These are phyloP conservation scores for Diaporthe vaccinii DNA, from an alignment of 2,329 filamentous ascomycete genomes.

Conservation along the genomic window DNA sequence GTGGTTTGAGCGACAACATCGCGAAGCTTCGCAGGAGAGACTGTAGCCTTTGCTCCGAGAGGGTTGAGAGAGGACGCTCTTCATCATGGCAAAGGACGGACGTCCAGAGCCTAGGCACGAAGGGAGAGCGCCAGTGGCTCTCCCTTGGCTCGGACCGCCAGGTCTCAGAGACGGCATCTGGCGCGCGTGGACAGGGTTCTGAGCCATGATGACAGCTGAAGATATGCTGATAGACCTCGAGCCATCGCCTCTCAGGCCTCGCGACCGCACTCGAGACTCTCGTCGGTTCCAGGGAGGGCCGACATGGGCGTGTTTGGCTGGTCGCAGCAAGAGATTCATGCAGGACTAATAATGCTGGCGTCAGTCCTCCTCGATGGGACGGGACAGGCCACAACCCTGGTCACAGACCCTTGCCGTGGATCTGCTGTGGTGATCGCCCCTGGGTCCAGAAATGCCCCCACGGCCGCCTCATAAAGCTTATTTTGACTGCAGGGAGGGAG, in stretches of 20 bases:
- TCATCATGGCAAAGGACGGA: not conserved
- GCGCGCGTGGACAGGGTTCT: not conserved
- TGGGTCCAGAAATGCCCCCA: conserved; percentile 1
- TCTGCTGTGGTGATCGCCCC: not conserved
- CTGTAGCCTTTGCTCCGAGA: not conserved
- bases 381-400: conserved; percentile 1
- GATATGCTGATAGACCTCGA: not conserved
- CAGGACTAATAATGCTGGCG: not conserved
- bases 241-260: not conserved
- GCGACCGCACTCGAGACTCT: not conserved
- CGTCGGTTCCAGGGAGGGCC: not conserved
- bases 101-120: not conserved
- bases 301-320: not conserved
- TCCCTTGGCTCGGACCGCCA: conserved; percentile 21
- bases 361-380: not conserved
- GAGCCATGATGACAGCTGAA: not conserved
- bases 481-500: conserved; percentile 10
- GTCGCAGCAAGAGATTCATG: not conserved
- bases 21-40: conserved; percentile 6
- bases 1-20: conserved; percentile 33
- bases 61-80: not conserved
- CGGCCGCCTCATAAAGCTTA: conserved; percentile 24
- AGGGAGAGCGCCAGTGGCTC: conserved; percentile 4
- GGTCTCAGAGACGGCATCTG: not conserved
- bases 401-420: conserved; percentile 14